Evolutionary conservation across 1,284 basidiomycete species (phyloP).

Genomic region (Inonotus obliquus): DNA sequence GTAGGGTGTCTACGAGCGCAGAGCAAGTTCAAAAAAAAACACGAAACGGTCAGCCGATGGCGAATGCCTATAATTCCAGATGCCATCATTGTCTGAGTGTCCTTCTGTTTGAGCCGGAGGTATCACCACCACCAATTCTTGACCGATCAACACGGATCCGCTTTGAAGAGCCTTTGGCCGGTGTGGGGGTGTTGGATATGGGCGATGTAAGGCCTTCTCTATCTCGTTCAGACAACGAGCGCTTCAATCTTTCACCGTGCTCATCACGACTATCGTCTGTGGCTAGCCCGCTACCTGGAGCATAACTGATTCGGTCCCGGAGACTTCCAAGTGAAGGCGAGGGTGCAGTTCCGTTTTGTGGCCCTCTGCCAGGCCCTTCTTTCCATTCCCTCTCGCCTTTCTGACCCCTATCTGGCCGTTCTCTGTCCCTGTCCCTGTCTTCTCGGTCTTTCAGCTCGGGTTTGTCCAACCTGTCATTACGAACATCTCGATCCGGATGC

Average conservation of each 20-base stretch:
- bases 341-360: constrained; percentile 8
- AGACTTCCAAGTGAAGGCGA: constrained; percentile 3
- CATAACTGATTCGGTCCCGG: constrained; percentile 11
- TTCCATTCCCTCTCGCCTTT: constrained; percentile 16
- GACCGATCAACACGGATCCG: constrained; percentile 37
- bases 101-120: background rate
- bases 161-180: constrained; percentile 25
- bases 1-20: too few relatives aligned
- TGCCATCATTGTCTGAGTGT: background rate
- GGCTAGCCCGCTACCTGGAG: background rate
- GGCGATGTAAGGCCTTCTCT: background rate
- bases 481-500: constrained; percentile 1
- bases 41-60: background rate
- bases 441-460: constrained; percentile 10
- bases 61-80: background rate
- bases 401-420: constrained; percentile 4
- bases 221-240: constrained; percentile 46
- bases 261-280: constrained; percentile 39
- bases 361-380: background rate
- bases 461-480: constrained; percentile 3
- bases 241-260: constrained; percentile 56
- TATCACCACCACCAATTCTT: constrained; percentile 36
- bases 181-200: background rate
- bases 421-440: constrained; percentile 2
- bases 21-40: too few relatives aligned